A percentile compares a stretch with the other conserved stretches of the same genome.
phyloP scores from a whole-genome alignment of 2,329 filamentous ascomycete genomes.

The Ambrosiella xylebori region DNA sequence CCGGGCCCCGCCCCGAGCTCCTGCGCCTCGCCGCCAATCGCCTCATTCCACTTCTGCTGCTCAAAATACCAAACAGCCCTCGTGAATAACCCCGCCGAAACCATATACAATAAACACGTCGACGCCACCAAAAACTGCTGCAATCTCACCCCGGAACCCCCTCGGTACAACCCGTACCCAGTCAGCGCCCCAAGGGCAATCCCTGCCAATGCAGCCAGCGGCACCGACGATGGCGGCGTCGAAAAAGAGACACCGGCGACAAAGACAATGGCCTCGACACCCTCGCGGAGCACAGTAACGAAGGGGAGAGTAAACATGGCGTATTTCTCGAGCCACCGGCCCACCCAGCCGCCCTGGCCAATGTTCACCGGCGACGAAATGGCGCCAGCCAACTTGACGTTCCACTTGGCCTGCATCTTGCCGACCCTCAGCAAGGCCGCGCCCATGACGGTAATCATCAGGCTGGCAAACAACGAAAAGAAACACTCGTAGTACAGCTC shows the following conservation, averaged over 20 bases:
- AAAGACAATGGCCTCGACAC: constrained; percentile 67
- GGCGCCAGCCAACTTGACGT: constrained; percentile 58
- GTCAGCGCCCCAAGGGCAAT: constrained; percentile 47
- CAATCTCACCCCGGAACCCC: constrained; percentile 26
- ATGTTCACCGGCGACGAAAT: constrained; percentile 36
- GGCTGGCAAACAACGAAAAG: constrained; percentile 54
- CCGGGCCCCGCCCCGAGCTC: constrained; percentile 44
- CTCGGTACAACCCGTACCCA: constrained; percentile 60
- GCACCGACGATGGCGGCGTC: constrained; percentile 57
- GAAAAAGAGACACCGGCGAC: constrained; percentile 69
- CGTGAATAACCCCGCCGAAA: constrained; percentile 68
- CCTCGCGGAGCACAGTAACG: constrained; percentile 72
- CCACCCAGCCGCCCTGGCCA: constrained; percentile 35
- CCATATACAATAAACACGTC: constrained; percentile 69
- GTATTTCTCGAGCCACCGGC: constrained; percentile 56
- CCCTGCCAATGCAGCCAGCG: constrained; percentile 58
- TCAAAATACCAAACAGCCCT: constrained; percentile 61
- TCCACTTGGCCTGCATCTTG: constrained; percentile 77
- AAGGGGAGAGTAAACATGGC: constrained; percentile 77
- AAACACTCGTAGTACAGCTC: constrained; percentile 71
- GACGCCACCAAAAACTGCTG: constrained; percentile 69
- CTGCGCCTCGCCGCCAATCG: constrained; percentile 39
- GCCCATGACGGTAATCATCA: constrained; percentile 73
- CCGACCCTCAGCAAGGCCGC: constrained; percentile 63
- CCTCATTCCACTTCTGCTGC: constrained; percentile 47